These are phyloP conservation scores for Nitzschia sp. DNA, from an alignment of 108 stramenopile genomes.

Conservation along the genomic window DNA sequence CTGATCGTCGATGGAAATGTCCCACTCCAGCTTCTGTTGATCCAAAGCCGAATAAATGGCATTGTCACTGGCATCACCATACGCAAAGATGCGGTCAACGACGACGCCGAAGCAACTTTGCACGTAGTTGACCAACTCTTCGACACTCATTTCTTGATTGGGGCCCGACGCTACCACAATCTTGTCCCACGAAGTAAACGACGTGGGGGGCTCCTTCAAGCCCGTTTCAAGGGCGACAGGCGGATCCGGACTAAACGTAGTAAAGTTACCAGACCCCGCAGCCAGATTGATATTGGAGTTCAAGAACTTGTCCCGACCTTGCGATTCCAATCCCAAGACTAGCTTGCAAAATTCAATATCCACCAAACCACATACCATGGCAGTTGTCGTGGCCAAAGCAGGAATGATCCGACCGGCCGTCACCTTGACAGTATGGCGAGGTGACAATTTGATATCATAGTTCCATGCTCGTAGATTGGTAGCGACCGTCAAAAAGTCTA, in stretches of 20 bases:
- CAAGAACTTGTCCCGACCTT: conserved; percentile 56
- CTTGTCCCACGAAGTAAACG: conserved; percentile 65
- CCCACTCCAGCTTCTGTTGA: conserved; percentile 57
- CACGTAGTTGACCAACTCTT: conserved; percentile 44
- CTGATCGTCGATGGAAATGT: conserved; percentile 46
- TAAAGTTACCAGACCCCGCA: conserved; percentile 56
- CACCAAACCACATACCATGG: conserved; percentile 95
- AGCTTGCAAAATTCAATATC: conserved; percentile 98
- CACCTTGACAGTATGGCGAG: conserved; percentile 93
- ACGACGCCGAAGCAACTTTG: conserved; percentile 48
- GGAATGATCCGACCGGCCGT: conserved; percentile 99
- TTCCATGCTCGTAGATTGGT: conserved; percentile 95
- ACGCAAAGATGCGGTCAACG: conserved; percentile 52
- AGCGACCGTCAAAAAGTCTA: conserved; percentile 95
- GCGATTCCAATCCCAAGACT: conserved; percentile 60
- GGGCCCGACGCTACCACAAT: conserved; percentile 41
- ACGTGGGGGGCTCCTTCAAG: conserved; percentile 41
- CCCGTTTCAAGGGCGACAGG: conserved; percentile 50
- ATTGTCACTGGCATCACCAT: conserved; percentile 45
- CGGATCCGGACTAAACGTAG: conserved; percentile 56
- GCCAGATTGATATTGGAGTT: conserved; percentile 66
- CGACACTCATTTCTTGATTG: conserved; percentile 51
- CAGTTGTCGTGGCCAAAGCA: conserved; percentile 99
- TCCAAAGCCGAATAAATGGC: conserved; percentile 53
- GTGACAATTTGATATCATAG: conserved; percentile 97